A percentile compares a stretch with the other conserved stretches of the same genome.
Evolutionary conservation across 768 basidiomycete genomes (phyloP).

Genomic region (Neoboletus brunneissimus): DNA sequence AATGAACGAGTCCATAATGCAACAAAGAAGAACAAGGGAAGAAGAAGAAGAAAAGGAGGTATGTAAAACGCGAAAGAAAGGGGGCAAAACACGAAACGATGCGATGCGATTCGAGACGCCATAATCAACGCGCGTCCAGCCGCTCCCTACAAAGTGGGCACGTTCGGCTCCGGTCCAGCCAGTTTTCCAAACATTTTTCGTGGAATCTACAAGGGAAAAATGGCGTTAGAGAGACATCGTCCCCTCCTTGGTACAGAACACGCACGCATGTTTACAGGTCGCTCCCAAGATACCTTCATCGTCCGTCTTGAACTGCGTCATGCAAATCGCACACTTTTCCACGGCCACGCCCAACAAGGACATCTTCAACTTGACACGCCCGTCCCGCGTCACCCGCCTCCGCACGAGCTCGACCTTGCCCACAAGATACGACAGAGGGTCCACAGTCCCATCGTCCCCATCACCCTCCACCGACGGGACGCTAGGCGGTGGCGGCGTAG

Average conservation of each 20-base stretch:
- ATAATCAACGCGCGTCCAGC: conserved; percentile 31
- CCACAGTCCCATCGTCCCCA: conserved; percentile 1
- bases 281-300: conserved; percentile 57
- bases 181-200: conserved; percentile 57
- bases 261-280: conserved; percentile 57
- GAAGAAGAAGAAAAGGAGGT: not conserved
- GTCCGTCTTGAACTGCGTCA: conserved; percentile 61
- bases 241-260: not conserved
- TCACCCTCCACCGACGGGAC: conserved; percentile 6
- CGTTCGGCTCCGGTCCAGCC: conserved; percentile 57
- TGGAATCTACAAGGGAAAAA: conserved; percentile 43
- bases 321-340: conserved; percentile 70
- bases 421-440: conserved; percentile 26
- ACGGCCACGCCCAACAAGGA: conserved; percentile 59
- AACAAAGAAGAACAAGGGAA: not conserved
- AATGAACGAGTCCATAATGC: conserved; percentile 16
- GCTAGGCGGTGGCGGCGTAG: conserved; percentile 20
- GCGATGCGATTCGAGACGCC: not conserved
- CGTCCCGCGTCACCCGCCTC: conserved; percentile 56
- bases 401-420: conserved; percentile 56
- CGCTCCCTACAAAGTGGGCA: conserved; percentile 65
- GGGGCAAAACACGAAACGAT: not conserved
- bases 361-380: conserved; percentile 70
- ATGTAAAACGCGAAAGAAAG: not conserved
- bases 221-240: not conserved